These are phyloP conservation scores for Albatrellus ellisii DNA, from an alignment of 768 basidiomycete species.

Conservation along the genomic window DNA sequence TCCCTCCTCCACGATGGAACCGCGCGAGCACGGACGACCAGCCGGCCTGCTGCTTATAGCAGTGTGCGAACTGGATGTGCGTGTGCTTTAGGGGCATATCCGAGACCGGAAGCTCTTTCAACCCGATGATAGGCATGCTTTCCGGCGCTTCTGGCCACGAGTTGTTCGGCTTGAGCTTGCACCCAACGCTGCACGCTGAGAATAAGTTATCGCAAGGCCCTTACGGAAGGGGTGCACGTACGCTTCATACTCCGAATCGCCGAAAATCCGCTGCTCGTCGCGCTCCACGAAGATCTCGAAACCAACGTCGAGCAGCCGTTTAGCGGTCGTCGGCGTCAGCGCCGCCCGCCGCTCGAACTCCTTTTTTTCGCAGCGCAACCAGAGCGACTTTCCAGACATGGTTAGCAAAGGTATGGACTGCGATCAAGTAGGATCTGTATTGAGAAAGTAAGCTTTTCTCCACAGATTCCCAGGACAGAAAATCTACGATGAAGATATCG, in stretches of 20 bases:
- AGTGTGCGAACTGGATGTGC: conserved; percentile 97
- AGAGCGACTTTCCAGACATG: conserved; percentile 48
- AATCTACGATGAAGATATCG: too few relatives aligned
- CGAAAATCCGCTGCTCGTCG: conserved; percentile 89
- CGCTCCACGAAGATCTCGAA: conserved; percentile 89
- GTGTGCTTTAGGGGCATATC: conserved; percentile 78
- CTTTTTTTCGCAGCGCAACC: conserved; percentile 98
- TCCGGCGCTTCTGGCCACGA: conserved; percentile 77
- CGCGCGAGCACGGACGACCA: conserved; percentile 81
- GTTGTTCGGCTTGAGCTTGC: conserved; percentile 76
- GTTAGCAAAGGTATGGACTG: not conserved
- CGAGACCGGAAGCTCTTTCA: conserved; percentile 90
- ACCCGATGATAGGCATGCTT: conserved; percentile 73
- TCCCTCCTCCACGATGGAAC: conserved; percentile 73
- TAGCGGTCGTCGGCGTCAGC: conserved; percentile 84
- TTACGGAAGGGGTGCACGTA: conserved; percentile 29
- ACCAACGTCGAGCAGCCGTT: conserved; percentile 75
- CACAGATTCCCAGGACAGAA: too few relatives aligned
- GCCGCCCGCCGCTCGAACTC: conserved; percentile 88
- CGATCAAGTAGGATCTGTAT: not conserved
- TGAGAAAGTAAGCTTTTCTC: not conserved
- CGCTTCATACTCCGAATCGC: conserved; percentile 87
- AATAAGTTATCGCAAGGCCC: conserved; percentile 5
- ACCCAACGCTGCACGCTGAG: conserved; percentile 57
- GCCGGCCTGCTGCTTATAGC: conserved; percentile 91